Evolutionary conservation across 2,329 filamentous ascomycete genomes (phyloP).

Genomic region (Gnomoniopsis sp.): DNA sequence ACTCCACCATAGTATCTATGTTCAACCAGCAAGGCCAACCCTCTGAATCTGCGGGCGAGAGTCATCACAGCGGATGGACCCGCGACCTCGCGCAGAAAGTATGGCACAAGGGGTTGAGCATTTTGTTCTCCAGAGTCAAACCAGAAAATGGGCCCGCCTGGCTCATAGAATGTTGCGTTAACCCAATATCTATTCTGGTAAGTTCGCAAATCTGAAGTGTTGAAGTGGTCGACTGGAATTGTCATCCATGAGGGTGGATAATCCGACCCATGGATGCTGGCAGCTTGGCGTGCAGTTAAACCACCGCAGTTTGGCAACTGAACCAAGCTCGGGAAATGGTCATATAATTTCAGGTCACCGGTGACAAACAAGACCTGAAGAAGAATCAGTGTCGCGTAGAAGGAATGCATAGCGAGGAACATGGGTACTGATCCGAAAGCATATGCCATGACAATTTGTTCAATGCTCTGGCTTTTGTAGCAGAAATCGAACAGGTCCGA

Average conservation of each 20-base stretch:
- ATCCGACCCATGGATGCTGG: constrained; percentile 1
- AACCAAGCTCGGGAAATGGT: no score
- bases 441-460: no score
- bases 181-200: constrained; percentile 23
- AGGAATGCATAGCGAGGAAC: no score
- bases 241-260: constrained; percentile 15
- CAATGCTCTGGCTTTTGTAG: no score
- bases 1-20: constrained; percentile 25
- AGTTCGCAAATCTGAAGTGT: constrained; percentile 18
- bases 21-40: constrained; percentile 23
- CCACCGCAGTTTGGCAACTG: no score
- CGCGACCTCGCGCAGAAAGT: constrained; percentile 16
- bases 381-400: no score
- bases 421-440: no score
- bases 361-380: no score
- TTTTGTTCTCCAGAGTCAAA: constrained; percentile 23
- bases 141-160: constrained; percentile 23
- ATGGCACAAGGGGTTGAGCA: not conserved
- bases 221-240: constrained; percentile 23
- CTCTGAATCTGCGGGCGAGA: constrained; percentile 22
- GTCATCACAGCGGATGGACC: constrained; percentile 15
- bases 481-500: no score
- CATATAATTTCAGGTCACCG: no score
- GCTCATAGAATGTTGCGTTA: constrained; percentile 24
- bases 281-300: no score